Percentiles rank a stretch among this genome's conserved stretches.
Evolutionary conservation across 2,329 filamentous ascomycete species (phyloP).

Genomic region (Microsporum canis): DNA sequence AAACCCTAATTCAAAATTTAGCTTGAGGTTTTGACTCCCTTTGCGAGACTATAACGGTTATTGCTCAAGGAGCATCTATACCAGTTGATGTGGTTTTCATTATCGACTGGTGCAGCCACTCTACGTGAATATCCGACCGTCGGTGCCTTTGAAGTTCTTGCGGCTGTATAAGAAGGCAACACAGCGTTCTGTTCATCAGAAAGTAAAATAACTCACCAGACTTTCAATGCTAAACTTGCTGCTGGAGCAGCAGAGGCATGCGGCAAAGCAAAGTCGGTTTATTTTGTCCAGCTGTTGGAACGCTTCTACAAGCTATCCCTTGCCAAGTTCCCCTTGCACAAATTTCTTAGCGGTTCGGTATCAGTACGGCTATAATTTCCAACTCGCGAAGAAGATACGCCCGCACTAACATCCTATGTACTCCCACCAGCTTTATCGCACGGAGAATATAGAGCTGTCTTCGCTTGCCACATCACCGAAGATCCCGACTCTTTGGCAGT

Average conservation of each 20-base stretch:
- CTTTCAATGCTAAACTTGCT: neutral
- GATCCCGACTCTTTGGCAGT: neutral
- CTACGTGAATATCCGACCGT: neutral
- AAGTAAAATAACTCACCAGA: neutral
- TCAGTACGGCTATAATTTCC: neutral
- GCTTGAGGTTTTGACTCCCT: neutral
- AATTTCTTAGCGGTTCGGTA: neutral
- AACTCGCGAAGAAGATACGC: neutral
- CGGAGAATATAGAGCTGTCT: neutral
- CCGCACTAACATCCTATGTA: neutral
- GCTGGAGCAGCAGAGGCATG: neutral
- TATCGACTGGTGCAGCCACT: neutral
- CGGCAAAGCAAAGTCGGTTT: neutral
- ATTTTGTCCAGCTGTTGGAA: neutral
- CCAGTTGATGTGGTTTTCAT: neutral
- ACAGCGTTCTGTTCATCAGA: neutral
- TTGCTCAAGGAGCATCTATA: neutral
- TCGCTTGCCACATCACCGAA: neutral
- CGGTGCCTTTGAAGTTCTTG: neutral
- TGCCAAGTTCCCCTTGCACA: neutral
- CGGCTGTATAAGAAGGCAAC: neutral
- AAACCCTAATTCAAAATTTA: neutral
- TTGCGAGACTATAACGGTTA: too few relatives aligned
- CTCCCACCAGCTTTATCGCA: neutral
- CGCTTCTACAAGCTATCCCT: neutral